These are phyloP conservation scores for Tremellales sp. DNA, from an alignment of 1,284 basidiomycete species.

Conservation along the genomic window DNA sequence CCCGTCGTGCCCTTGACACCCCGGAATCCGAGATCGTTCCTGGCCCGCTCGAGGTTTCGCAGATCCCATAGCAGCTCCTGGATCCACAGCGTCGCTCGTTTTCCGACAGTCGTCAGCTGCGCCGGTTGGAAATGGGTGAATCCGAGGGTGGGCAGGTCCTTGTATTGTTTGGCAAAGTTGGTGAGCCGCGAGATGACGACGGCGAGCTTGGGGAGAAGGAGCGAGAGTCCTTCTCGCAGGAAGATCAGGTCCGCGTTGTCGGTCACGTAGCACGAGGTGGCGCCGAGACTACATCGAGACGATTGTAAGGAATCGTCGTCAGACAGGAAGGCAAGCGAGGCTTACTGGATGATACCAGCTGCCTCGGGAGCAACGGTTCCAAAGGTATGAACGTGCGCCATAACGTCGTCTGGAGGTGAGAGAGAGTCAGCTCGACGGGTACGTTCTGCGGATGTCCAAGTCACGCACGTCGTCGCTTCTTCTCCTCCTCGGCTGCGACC, in stretches of 20 bases:
- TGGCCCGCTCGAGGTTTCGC: conserved; percentile 83
- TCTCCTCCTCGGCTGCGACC: conserved; percentile 89
- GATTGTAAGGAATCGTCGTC: conserved; percentile 1
- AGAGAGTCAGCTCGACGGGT: conserved; percentile 4
- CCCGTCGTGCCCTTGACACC: conserved; percentile 99
- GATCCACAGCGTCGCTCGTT: conserved; percentile 96
- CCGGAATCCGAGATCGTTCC: conserved; percentile 93
- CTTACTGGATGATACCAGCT: conserved; percentile 93
- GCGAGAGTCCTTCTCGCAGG: conserved; percentile 77
- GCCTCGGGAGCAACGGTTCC: conserved; percentile 90
- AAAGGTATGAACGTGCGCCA: conserved; percentile 99
- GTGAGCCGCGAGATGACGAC: conserved; percentile 85
- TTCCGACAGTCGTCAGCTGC: conserved; percentile 98
- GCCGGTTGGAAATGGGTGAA: conserved; percentile 99
- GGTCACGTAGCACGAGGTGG: conserved; percentile 98
- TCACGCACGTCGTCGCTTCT: conserved; percentile 74
- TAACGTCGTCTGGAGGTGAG: conserved; percentile 69
- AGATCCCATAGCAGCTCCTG: conserved; percentile 98
- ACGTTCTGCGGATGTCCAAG: background rate
- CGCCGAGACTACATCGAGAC: conserved; percentile 64
- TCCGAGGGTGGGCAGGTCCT: conserved; percentile 80
- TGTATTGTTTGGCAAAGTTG: conserved; percentile 67
- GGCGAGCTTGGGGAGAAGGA: conserved; percentile 81
- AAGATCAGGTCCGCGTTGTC: conserved; percentile 99
- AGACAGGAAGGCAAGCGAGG: conserved; percentile 12